phyloP scores from a whole-genome alignment of 306 rosid species.

The Sindora glabra region DNA sequence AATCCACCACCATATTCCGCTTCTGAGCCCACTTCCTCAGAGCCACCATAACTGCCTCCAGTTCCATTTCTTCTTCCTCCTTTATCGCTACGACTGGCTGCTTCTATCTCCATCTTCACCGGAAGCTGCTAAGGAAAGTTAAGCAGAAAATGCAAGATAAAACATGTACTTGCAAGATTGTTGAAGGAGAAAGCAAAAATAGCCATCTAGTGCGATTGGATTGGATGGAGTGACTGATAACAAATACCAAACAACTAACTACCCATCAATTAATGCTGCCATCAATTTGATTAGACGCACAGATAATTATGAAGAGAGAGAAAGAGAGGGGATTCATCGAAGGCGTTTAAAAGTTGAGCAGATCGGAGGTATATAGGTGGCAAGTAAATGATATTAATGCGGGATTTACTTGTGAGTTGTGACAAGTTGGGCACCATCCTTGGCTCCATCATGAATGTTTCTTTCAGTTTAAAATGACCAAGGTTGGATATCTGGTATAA shows the following conservation, averaged over 20 bases:
- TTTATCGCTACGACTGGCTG: slow-evolving; percentile 1
- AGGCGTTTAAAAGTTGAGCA: slow-evolving; percentile 6
- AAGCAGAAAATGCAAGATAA: not conserved
- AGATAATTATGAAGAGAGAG: slow-evolving; percentile 43
- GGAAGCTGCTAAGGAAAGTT: not conserved
- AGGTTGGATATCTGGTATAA: too few species aligned
- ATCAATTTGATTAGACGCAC: slow-evolving; percentile 8
- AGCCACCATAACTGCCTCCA: not conserved
- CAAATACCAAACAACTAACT: slow-evolving; percentile 63
- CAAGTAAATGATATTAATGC: slow-evolving; percentile 37
- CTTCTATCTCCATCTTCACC: slow-evolving; percentile 47
- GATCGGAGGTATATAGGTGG: slow-evolving; percentile 33
- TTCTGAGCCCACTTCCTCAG: not conserved
- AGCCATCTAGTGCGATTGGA: not conserved
- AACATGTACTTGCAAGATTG: not conserved
- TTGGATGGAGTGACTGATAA: slow-evolving; percentile 2
- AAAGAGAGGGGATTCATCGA: slow-evolving; percentile 12
- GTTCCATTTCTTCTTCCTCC: not conserved
- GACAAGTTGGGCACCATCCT: slow-evolving; percentile 17
- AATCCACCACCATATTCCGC: slow-evolving; percentile 36
- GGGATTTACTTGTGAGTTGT: slow-evolving; percentile 8
- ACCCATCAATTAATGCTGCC: slow-evolving; percentile 30
- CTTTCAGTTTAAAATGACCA: too few species aligned
- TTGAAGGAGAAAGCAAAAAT: not conserved
- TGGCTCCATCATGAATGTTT: slow-evolving; percentile 16